These are phyloP conservation scores for Ganoderma meredithae DNA, from an alignment of 1,284 basidiomycete species.

Conservation along the genomic window DNA sequence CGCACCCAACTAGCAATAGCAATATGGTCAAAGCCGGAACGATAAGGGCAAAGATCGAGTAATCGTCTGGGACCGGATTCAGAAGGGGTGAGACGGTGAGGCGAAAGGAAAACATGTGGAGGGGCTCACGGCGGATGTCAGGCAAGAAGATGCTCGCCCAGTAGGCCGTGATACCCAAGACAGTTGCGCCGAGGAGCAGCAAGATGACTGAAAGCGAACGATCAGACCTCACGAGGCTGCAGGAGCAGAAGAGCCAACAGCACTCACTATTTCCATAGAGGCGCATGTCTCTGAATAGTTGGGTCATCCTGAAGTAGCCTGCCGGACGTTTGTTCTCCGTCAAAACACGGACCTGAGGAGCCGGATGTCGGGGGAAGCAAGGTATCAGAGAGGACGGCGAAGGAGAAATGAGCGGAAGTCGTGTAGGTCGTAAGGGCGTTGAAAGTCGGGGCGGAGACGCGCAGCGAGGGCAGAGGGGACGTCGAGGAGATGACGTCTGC, in stretches of 20 bases:
- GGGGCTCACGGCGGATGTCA: conserved; percentile 61
- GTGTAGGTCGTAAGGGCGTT: conserved; percentile 20
- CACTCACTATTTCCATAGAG: conserved; percentile 40
- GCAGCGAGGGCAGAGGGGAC: conserved; percentile 22
- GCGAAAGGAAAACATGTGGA: background rate
- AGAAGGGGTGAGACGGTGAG: background rate
- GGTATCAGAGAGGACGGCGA: background rate
- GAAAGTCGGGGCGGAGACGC: conserved; percentile 2
- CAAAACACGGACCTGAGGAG: conserved; percentile 15
- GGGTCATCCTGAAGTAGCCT: conserved; percentile 38
- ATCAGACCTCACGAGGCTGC: conserved; percentile 14
- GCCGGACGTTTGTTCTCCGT: background rate
- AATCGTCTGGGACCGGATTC: conserved; percentile 56
- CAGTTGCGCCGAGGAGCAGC: conserved; percentile 66
- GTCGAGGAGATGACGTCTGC: conserved; percentile 21
- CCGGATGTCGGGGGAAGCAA: background rate
- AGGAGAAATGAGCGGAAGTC: conserved; percentile 13
- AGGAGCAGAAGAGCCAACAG: conserved; percentile 6
- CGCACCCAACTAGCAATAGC: conserved; percentile 46
- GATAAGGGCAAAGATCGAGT: conserved; percentile 70
- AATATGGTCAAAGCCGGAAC: conserved; percentile 71
- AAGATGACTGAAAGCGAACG: conserved; percentile 53
- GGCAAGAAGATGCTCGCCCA: conserved; percentile 73
- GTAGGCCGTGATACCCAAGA: conserved; percentile 72
- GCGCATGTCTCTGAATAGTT: conserved; percentile 44